These are phyloP conservation scores for Poronia punctata DNA, from an alignment of 495 filamentous ascomycete species.

Conservation along the genomic window DNA sequence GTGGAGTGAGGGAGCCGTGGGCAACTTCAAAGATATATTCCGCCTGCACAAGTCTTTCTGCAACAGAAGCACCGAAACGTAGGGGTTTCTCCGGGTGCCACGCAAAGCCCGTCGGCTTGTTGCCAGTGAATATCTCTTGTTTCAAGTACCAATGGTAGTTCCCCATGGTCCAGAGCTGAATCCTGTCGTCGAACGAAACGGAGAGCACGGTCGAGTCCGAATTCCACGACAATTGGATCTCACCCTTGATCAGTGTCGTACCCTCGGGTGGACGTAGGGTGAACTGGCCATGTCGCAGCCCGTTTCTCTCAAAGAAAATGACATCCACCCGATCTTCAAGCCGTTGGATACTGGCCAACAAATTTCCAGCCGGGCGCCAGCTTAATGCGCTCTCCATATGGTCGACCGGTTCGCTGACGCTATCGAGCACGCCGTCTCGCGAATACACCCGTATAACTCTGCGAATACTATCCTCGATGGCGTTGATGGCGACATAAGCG, in stretches of 20 bases:
- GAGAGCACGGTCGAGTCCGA: slow-evolving; percentile 85
- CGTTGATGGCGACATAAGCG: slow-evolving; percentile 81
- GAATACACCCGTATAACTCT: slow-evolving; percentile 83
- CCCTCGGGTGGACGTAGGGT: slow-evolving; percentile 58
- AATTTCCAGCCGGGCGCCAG: slow-evolving; percentile 86
- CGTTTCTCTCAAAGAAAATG: slow-evolving; percentile 95
- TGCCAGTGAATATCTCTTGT: slow-evolving; percentile 57
- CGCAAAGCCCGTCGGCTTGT: slow-evolving; percentile 34
- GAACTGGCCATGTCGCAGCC: slow-evolving; percentile 88
- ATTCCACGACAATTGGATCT: slow-evolving; percentile 76
- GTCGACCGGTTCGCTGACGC: slow-evolving; percentile 90
- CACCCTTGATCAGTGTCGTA: slow-evolving; percentile 43
- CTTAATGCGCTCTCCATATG: slow-evolving; percentile 76
- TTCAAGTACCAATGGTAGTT: slow-evolving; percentile 99
- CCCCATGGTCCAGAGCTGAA: slow-evolving; percentile 93
- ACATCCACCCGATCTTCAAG: slow-evolving; percentile 64
- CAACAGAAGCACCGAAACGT: slow-evolving; percentile 46
- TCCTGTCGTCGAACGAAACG: slow-evolving; percentile 61
- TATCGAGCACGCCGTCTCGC: slow-evolving; percentile 81
- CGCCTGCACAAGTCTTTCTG: slow-evolving; percentile 47
- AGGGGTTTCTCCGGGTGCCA: slow-evolving; percentile 88
- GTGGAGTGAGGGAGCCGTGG: slow-evolving; percentile 59
- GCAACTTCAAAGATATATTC: slow-evolving; percentile 66
- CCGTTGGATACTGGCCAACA: slow-evolving; percentile 78
- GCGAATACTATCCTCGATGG: slow-evolving; percentile 55